Percentiles rank a stretch among this genome's conserved stretches.
phyloP scores from a whole-genome alignment of 495 filamentous ascomycete species.

The Pyrenopolyporus hunteri region DNA sequence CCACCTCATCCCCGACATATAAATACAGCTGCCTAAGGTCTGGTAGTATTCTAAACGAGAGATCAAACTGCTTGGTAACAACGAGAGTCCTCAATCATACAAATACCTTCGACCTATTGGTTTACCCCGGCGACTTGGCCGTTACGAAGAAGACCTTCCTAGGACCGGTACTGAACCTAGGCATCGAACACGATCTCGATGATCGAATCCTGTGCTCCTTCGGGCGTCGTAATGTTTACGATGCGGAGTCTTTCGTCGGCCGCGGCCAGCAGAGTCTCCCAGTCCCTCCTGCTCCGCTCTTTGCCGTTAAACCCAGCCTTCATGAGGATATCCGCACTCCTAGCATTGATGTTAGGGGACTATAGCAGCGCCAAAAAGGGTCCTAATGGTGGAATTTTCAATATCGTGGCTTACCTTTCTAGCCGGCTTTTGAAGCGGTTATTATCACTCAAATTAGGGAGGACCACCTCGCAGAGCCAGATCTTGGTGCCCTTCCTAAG shows the following conservation, averaged over 20 bases:
- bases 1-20: no score
- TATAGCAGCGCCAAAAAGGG: neutral
- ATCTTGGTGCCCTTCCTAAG: slow-evolving; percentile 55
- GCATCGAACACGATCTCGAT: slow-evolving; percentile 39
- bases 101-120: no score
- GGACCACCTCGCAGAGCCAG: slow-evolving; percentile 55
- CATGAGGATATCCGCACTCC: slow-evolving; percentile 35
- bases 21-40: no score
- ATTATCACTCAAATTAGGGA: slow-evolving; percentile 42
- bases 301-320: slow-evolving; percentile 38
- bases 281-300: slow-evolving; percentile 31
- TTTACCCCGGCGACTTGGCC: no score
- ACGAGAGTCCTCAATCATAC: no score
- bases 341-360: neutral
- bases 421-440: slow-evolving; percentile 25
- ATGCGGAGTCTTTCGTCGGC: slow-evolving; percentile 34
- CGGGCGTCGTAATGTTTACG: slow-evolving; percentile 25
- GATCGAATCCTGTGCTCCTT: slow-evolving; percentile 30
- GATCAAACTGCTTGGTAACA: no score
- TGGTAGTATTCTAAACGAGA: no score
- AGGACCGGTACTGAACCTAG: no score
- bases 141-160: no score
- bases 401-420: slow-evolving; percentile 20
- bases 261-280: slow-evolving; percentile 33
- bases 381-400: neutral